Evolutionary conservation across 2,329 filamentous ascomycete species (phyloP).

Genomic region (Aspergillus quadricinctus): DNA sequence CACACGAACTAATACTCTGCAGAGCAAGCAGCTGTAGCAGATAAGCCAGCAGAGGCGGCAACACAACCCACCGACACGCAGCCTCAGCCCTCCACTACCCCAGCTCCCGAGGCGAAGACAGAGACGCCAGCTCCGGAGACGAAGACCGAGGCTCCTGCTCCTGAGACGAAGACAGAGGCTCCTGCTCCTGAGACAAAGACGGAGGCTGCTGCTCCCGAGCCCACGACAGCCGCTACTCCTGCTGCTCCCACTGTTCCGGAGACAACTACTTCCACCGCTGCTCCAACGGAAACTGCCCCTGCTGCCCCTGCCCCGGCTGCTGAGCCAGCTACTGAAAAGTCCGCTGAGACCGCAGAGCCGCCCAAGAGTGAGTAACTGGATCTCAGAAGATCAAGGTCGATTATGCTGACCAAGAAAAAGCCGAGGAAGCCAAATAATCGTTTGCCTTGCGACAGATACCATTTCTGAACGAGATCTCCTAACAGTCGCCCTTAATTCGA

Average conservation of each 20-base stretch:
- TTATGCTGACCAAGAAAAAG: constrained; percentile 4
- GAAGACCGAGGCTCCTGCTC: constrained; percentile 3
- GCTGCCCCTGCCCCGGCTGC: not conserved
- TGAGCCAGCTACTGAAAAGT: constrained; percentile 8
- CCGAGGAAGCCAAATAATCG: constrained; percentile 3
- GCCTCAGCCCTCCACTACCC: constrained; percentile 8
- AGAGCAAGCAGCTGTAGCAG: constrained; percentile 5
- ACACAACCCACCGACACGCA: constrained; percentile 6
- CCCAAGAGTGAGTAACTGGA: constrained; percentile 7
- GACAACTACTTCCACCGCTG: constrained; percentile 6
- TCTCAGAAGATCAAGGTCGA: not conserved
- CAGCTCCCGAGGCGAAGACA: constrained; percentile 6
- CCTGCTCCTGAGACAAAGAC: constrained; percentile 7
- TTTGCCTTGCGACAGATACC: not conserved
- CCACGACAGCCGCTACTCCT: constrained; percentile 1
- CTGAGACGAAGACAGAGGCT: not conserved
- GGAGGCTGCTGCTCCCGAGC: constrained; percentile 1
- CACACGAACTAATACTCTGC: not conserved
- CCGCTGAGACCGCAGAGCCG: constrained; percentile 8
- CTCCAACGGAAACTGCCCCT: not conserved
- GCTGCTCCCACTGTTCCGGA: constrained; percentile 5
- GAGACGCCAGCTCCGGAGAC: constrained; percentile 1
- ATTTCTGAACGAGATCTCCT: not conserved
- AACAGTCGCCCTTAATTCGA: not conserved
- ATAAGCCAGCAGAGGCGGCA: constrained; percentile 10